Base-by-base conservation (phyloP, 768 basidiomycete species). In the Leucosporidium scottii region DNA sequence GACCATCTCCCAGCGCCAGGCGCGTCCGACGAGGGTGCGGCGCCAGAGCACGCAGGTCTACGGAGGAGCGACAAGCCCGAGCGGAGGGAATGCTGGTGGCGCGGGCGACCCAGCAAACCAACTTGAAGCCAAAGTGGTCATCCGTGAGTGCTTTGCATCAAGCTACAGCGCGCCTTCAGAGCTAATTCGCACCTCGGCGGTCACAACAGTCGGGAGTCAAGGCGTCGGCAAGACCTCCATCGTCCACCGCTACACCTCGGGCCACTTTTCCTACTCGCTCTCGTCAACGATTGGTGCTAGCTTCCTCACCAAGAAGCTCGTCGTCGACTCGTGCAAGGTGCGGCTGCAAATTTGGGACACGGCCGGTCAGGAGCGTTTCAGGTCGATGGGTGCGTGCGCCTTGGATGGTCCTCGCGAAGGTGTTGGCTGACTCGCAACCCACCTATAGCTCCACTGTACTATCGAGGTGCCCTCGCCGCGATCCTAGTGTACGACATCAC, bases 401-500 rank as follows among this genome's bases (percentile, higher is more conserved):
- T 89, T 53, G 85, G 21, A 49, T 54, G n/a, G 9, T 23, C 12
- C 48, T 25, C 21, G 17, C n/a, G 27, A 13, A 17, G 27, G 21
- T 23, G 34, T 5, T n/a, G 53, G 59, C 59, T 59, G 25, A 59
- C 15, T 4, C n/a, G 15, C 3, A 12, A 27, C 7, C 21, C 74
- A 91, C 91, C 25, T 17, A 54, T 27, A 59, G 92, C 92, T 74
- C 91, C 90, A 73, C 92, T 94, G 87, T 94, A 93, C 82, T 93
- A 93, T 83, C 86, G 91, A 80, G 91, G 91, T 77, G 90, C 93
- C 75, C 90, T 93, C 77, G 93, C 92, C 72, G 93, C 93, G 48
- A 84, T 97, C 70, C 83, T 96, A 74, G 83, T 94, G 77, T 97
- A 97, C 81, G 93, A 97, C 82, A 91, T 94, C 74, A 93, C 93